Base-by-base conservation (phyloP, 768 basidiomycete species). In the Coprinopsis cinerea region DNA sequence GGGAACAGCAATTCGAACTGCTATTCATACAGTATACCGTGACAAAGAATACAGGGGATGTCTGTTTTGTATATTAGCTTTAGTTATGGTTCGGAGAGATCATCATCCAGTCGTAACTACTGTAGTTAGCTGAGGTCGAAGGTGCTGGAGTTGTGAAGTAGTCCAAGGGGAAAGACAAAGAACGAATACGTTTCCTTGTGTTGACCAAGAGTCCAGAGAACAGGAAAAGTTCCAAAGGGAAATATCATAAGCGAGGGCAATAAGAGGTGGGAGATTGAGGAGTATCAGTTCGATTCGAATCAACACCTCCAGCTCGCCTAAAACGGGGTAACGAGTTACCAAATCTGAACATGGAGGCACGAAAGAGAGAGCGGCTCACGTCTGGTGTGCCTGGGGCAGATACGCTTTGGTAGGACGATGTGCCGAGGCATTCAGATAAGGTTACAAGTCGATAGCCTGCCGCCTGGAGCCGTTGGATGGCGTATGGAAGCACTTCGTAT, bases 361-460 rank as follows among this genome's bases (percentile, higher is more conserved):
- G 11, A 14, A 39, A 39, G 18, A 18, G 9, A 15, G 30, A 32
- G 30, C 30, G 25, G 54, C 65, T 55, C 26, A 67, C 65, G 51
- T 56, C 57, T 22, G 49, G 59, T 10, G 49, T 46, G 24, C 55
- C 53, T 10, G 67, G 59, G 14, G 57, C 24, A 4, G 46, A 45
- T 9, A 50, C 51, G 11, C 40, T 52, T 22, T 49, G 48, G 39
- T 57, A 57, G 5, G 56, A 44, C 23, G 26, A 10, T 24, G 47
- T 22, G 28, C 51, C 53, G 34, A 57, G 44, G 42, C 56, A 57
- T 42, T 57, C 53, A 17, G 56, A 53, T 10, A 57, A 24, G 4
- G 53, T 54, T 13, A 57, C 56, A 7, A 57, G 51, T 36, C 36
- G 39, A 17, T 57, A 57, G 15, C 51, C 53, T 15, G 53, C 56